Base-by-base conservation (phyloP, 2,329 filamentous ascomycete species). In the Colletotrichum sublineola region DNA sequence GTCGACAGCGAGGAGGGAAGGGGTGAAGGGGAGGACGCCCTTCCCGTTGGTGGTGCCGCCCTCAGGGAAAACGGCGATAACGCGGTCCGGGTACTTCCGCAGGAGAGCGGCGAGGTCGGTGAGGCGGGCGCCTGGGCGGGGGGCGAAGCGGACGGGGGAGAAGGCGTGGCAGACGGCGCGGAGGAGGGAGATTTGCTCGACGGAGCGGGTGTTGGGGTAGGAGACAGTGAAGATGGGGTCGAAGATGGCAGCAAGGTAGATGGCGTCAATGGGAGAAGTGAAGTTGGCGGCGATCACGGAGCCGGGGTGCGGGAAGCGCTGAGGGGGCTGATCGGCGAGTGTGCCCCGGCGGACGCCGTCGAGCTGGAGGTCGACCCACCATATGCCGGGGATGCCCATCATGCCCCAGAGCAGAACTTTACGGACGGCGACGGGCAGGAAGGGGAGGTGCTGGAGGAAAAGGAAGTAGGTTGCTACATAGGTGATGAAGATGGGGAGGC, bases 351-450 rank as follows among this genome's bases (percentile, higher is more conserved):
- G 95, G 66, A 99, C 96, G 71, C 96, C 96, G 81, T 99, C 96
- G 75, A 99, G 94, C 82, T 98, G 96, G n/a, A 99, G 86, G 82
- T 99, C 96, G 68, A 98, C 92, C 96, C 96, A 98, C 95, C 95
- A 98, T 70, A 99, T 94, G 38, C 96, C 96, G 0, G 95, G 94
- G 71, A 97, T 93, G 48, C 91, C 93, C 76, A 99, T 89, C 75
- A 98, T 89, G 73, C 91, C 89, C 96, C 96, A 98, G 65, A 98
- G 84, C 61, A 94, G 90, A 15, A 93, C 90, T 83, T 98, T 98
- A 78, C 94, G 94, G 55, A 91, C 78, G 71, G 86, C 81, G 42
- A 84, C 82, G 18, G 88, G 88, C 29, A 90, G 80, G 36, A 64
- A 67, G 0, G 95, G 95, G 18, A 97, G 88, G 88, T 92, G 93